Base-by-base conservation (phyloP, 331 rosid genomes). In the Quercus phellos region DNA sequence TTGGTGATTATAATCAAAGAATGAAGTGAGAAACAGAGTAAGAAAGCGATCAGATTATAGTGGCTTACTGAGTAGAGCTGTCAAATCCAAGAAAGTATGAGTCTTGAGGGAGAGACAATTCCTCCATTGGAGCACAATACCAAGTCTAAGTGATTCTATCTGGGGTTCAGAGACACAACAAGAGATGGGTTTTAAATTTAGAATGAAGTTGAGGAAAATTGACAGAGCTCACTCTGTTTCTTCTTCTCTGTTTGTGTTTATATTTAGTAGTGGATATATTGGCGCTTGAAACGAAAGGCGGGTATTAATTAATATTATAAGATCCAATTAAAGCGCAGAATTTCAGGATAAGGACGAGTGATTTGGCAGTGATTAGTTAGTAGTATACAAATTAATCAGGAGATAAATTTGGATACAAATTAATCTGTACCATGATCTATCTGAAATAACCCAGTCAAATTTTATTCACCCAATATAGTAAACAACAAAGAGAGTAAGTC, bases 41-140 rank as follows among this genome's bases (percentile, higher is more conserved):
- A 26, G 29, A 51, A 53, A 10, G 67, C 0, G 7, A 38, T 38
- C 46, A 0, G 46, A 51, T 19, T 19, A 74, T 12, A 5, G 5
- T 0, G 59, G 83, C 93, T 85, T 84, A 95, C 98, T 92, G 99
- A 13, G 99, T 95, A 34, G 99, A 95, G 51, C 96, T 90, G 75
- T 95, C 98, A 43, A 95, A 85, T 73, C 98, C 98, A 51, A 95
- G 96, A 80, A 86, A 95, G 61, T 86, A 91, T 1, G 97, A 89
- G 51, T 85, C 87, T 0, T 9, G 74, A 29, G 98, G 96, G 66
- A 95, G 94, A 72, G 93, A 82, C 60, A 80, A 79, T 29, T 82
- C 91, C 5, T 80, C 96, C 99, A 95, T 95, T 81, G 82, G 51
- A 83, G 46, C 12, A 67, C 22, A 34, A 75, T 53, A 3, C 50